Conservation (phyloP, 106 monocot species). For the Acorus calamus region DNA sequence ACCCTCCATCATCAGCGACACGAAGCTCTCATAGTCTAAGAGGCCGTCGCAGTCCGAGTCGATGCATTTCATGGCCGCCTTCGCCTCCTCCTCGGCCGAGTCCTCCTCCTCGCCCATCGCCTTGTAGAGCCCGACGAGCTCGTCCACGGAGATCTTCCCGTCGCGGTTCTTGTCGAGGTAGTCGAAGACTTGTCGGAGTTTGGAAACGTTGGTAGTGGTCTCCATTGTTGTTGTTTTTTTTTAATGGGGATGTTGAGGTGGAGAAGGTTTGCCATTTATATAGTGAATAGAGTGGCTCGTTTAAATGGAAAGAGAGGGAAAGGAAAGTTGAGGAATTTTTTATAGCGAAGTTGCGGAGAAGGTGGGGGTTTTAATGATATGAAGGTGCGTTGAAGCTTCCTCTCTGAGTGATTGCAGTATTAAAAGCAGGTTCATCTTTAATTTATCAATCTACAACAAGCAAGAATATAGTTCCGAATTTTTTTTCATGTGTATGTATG, state of each 20-base stretch:
- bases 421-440: too few relatives aligned
- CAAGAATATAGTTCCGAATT: too few relatives aligned
- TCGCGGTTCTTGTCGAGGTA: constrained; percentile 23
- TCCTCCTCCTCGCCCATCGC: constrained; percentile 12
- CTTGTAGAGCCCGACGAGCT: constrained; percentile 15
- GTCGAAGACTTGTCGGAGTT: constrained; percentile 13
- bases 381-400: background rate
- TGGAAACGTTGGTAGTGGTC: too few relatives aligned
- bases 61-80: constrained; percentile 7
- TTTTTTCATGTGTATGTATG: too few relatives aligned
- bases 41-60: constrained; percentile 12
- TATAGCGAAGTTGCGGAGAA: too few relatives aligned
- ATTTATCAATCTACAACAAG: too few relatives aligned
- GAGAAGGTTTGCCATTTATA: constrained; percentile 13
- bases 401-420: too few relatives aligned
- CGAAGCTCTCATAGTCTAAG: constrained; percentile 28
- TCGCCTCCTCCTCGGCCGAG: constrained; percentile 8
- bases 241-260: constrained; percentile 10
- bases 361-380: background rate
- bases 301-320: too few relatives aligned
- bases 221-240: too few relatives aligned
- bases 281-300: background rate
- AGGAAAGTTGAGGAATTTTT: background rate
- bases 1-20: constrained; percentile 18
- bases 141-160: constrained; percentile 22